Evolutionary conservation across 1,139 yeast genomes (phyloP).

Genomic region (Blastobotrys raffinosifermentans): DNA sequence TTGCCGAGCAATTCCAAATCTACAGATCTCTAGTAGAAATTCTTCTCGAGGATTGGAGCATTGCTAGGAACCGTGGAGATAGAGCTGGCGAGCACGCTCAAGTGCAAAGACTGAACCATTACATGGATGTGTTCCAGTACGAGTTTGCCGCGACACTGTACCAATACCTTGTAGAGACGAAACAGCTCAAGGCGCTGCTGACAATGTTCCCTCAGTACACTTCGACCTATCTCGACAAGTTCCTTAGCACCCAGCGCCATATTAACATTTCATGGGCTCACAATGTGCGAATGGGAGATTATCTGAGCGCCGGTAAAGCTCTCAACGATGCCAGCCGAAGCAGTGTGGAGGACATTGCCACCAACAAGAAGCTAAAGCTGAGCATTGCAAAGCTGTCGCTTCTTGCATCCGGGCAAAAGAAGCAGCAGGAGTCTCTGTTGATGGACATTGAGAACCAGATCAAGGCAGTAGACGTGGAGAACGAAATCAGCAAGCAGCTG

Average conservation of each 20-base stretch:
- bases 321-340: constrained; percentile 40
- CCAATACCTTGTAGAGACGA: constrained; percentile 49
- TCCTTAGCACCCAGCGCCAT: constrained; percentile 46
- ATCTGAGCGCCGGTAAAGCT: constrained; percentile 44
- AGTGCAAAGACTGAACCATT: constrained; percentile 39
- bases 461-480: constrained; percentile 1
- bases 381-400: constrained; percentile 63
- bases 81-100: constrained; percentile 27
- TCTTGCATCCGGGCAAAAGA: constrained; percentile 26
- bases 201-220: constrained; percentile 53
- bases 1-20: constrained; percentile 65
- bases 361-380: constrained; percentile 50
- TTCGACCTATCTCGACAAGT: constrained; percentile 42
- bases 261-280: constrained; percentile 71
- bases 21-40: constrained; percentile 61
- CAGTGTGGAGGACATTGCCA: constrained; percentile 38
- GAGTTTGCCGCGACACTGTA: constrained; percentile 64
- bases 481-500: constrained; percentile 3
- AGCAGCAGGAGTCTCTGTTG: constrained; percentile 2
- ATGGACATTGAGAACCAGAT: constrained; percentile 11
- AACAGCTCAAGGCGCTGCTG: constrained; percentile 50
- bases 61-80: constrained; percentile 24
- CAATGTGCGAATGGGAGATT: constrained; percentile 49
- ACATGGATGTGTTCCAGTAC: constrained; percentile 59
- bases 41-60: constrained; percentile 47